Conservation (phyloP, 495 filamentous ascomycete species). For the Podospora pseudoanserina region DNA sequence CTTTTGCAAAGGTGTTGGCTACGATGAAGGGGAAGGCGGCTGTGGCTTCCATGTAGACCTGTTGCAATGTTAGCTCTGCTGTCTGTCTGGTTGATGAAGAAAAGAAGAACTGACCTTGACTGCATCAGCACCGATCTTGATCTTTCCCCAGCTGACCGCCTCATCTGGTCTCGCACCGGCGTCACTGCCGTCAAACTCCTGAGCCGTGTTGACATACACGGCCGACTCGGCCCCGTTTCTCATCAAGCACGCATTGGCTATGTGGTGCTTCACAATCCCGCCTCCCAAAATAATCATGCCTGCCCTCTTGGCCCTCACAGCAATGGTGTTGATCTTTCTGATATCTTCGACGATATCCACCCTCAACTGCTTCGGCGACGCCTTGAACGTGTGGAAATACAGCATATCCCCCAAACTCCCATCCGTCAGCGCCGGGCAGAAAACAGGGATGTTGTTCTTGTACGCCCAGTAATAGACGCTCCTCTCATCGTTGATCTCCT, state of each 20-base stretch:
- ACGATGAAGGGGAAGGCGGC: conserved; percentile 91
- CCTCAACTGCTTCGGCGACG: conserved; percentile 69
- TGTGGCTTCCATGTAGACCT: conserved; percentile 91
- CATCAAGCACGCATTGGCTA: conserved; percentile 96
- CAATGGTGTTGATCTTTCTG: conserved; percentile 81
- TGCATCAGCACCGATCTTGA: conserved; percentile 76
- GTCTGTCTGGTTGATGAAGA: neutral
- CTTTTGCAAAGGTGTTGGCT: conserved; percentile 84
- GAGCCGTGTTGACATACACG: conserved; percentile 93
- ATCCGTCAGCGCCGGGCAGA: conserved; percentile 93
- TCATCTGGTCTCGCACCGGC: conserved; percentile 94
- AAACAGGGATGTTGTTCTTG: conserved; percentile 90
- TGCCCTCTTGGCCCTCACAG: conserved; percentile 73
- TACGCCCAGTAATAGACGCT: conserved; percentile 94
- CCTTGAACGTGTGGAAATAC: conserved; percentile 91
- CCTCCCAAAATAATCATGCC: conserved; percentile 96
- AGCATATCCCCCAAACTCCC: conserved; percentile 95
- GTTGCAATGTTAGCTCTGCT: conserved; percentile 2
- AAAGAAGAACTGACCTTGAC: conserved; percentile 66
- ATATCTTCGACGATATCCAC: conserved; percentile 91
- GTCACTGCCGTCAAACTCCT: conserved; percentile 97
- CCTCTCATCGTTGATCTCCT: conserved; percentile 84
- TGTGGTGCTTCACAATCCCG: conserved; percentile 93
- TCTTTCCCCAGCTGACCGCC: conserved; percentile 98
- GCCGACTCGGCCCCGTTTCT: conserved; percentile 93